Evolutionary conservation across 371 early-diverging fungal genomes (phyloP).

Genomic region (Circinella umbellata): DNA sequence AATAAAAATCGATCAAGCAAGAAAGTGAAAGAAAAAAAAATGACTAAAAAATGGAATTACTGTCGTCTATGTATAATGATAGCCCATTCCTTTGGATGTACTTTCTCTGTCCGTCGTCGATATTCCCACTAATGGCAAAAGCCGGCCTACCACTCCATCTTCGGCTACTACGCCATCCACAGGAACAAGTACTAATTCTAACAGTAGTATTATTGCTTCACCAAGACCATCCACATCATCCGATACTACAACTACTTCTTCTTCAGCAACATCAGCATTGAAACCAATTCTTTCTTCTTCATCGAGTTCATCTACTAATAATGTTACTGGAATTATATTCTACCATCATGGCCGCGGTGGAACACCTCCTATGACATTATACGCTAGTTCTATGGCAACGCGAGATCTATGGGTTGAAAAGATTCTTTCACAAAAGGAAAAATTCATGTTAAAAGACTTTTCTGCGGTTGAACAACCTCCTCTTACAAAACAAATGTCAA

Average conservation of each 20-base stretch:
- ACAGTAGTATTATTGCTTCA: background rate
- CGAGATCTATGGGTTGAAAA: conserved; percentile 83
- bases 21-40: background rate
- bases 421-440: conserved; percentile 66
- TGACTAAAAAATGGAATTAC: no score
- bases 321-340: conserved; percentile 67
- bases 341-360: conserved; percentile 79
- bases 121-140: background rate
- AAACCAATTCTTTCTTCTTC: background rate
- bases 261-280: conserved; percentile 32
- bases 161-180: background rate
- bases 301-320: conserved; percentile 6
- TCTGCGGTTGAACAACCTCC: background rate
- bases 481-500: conserved; percentile 8
- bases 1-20: conserved; percentile 6
- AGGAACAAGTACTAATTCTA: background rate
- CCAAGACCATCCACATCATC: conserved; percentile 23
- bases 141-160: background rate
- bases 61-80: conserved; percentile 58
- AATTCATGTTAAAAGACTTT: background rate
- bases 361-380: conserved; percentile 63
- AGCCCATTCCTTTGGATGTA: conserved; percentile 27
- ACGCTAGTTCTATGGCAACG: conserved; percentile 70
- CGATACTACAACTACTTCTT: background rate
- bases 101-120: conserved; percentile 23